Percentiles rank a stretch among this genome's conserved stretches.
Evolutionary conservation across 768 basidiomycete genomes (phyloP).

Genomic region (Panaeolus cyanescens): DNA sequence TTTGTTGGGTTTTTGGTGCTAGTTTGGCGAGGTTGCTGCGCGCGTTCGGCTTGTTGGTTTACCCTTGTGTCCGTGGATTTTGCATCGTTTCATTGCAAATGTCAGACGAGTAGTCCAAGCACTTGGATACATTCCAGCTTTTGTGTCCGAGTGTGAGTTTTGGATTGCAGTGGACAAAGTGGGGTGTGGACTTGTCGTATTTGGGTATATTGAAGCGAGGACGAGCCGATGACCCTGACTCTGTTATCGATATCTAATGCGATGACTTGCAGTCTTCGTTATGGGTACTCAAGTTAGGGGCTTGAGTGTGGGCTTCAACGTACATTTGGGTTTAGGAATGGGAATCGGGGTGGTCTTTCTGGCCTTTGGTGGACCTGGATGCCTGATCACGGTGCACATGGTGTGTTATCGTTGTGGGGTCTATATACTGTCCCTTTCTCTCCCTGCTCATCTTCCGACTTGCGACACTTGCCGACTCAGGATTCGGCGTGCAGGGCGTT

Average conservation of each 20-base stretch:
- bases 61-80: neutral
- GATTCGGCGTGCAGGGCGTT: neutral
- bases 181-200: neutral
- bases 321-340: neutral
- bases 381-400: neutral
- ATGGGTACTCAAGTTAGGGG: too few species aligned
- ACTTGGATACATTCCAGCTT: neutral
- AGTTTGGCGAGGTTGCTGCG: too few species aligned
- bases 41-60: too few species aligned
- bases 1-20: neutral
- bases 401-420: neutral
- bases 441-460: neutral
- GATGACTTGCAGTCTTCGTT: too few species aligned
- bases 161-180: too few species aligned
- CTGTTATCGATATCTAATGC: neutral
- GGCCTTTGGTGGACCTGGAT: neutral
- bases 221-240: neutral
- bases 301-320: neutral
- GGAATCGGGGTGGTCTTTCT: conserved; percentile 1
- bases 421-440: neutral
- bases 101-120: neutral
- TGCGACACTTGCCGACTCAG: neutral
- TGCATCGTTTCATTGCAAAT: neutral
- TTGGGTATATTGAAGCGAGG: neutral
- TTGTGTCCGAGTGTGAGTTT: neutral